phyloP scores from a whole-genome alignment of 2,329 filamentous ascomycete species.

The Phaeoacremonium minimum region DNA sequence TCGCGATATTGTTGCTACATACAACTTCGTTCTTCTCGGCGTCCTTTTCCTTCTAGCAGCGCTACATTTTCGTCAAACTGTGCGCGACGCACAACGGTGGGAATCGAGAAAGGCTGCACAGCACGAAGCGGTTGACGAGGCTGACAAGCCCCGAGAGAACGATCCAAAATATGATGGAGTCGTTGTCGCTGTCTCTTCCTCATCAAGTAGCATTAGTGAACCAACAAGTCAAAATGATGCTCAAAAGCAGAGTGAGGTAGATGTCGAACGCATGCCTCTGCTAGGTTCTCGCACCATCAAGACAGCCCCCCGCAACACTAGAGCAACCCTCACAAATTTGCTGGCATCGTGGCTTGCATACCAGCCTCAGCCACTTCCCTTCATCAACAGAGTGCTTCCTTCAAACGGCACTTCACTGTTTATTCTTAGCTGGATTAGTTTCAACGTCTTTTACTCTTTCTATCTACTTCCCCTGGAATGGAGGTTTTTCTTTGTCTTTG shows the following conservation, averaged over 20 bases:
- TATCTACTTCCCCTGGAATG: constrained; percentile 43
- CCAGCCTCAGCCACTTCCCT: constrained; percentile 52
- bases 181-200: constrained; percentile 17
- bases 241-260: constrained; percentile 16
- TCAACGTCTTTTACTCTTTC: constrained; percentile 56
- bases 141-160: constrained; percentile 7
- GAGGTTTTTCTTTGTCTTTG: constrained; percentile 51
- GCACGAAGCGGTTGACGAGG: no score
- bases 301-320: not conserved
- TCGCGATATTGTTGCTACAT: constrained; percentile 23
- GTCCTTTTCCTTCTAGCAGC: constrained; percentile 21
- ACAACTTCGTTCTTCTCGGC: constrained; percentile 26
- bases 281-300: constrained; percentile 8
- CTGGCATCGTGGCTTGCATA: constrained; percentile 37
- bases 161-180: constrained; percentile 2
- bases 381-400: constrained; percentile 52
- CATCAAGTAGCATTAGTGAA: constrained; percentile 26
- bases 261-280: constrained; percentile 30
- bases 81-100: constrained; percentile 12
- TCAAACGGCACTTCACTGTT: constrained; percentile 51
- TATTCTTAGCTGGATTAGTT: constrained; percentile 41
- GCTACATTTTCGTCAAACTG: constrained; percentile 17
- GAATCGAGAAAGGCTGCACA: constrained; percentile 18
- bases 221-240: constrained; percentile 15
- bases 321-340: not conserved